These are phyloP conservation scores for Stevia rebaudiana DNA, from an alignment of 140 eudicot species.

Conservation along the genomic window DNA sequence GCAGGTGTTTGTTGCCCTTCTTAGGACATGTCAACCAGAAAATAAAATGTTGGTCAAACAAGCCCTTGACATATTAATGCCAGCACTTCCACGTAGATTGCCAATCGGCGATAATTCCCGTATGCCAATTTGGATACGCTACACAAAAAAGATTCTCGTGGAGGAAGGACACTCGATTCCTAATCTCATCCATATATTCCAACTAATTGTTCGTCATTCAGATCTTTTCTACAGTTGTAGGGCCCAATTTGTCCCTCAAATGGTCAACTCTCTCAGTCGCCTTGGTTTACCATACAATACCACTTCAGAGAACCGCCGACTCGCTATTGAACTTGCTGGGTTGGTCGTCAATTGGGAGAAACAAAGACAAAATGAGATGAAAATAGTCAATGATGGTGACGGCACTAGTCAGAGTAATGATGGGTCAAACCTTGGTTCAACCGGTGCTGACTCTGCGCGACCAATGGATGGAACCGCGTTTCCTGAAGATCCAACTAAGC, in stretches of 20 bases:
- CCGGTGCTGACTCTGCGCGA: conserved; percentile 50
- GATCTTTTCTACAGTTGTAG: conserved; percentile 97
- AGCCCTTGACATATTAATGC: conserved; percentile 99
- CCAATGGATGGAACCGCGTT: conserved; percentile 56
- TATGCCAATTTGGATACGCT: conserved; percentile 99
- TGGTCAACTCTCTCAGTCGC: conserved; percentile 98
- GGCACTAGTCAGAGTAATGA: conserved; percentile 51
- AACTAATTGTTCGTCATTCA: conserved; percentile 97
- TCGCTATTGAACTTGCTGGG: conserved; percentile 99
- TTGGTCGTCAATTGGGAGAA: conserved; percentile 98
- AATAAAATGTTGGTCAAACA: conserved; percentile 99
- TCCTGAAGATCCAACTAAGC: conserved; percentile 7
- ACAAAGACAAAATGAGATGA: conserved; percentile 92
- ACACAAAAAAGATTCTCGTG: conserved; percentile 94
- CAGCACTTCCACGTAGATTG: conserved; percentile 91
- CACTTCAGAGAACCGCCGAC: conserved; percentile 88
- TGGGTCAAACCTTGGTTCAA: conserved; percentile 36
- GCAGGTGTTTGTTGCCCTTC: conserved; percentile 97
- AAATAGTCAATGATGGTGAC: conserved; percentile 47
- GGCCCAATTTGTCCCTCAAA: conserved; percentile 99
- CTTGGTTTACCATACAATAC: conserved; percentile 95
- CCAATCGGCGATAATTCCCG: conserved; percentile 94
- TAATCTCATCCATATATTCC: conserved; percentile 92
- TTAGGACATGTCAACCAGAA: conserved; percentile 96
- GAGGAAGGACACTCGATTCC: conserved; percentile 99